Percentiles rank a stretch among this genome's conserved stretches.
Evolutionary conservation across 108 stramenopile species (phyloP).

Genomic region (Nannochloropsis salina): DNA sequence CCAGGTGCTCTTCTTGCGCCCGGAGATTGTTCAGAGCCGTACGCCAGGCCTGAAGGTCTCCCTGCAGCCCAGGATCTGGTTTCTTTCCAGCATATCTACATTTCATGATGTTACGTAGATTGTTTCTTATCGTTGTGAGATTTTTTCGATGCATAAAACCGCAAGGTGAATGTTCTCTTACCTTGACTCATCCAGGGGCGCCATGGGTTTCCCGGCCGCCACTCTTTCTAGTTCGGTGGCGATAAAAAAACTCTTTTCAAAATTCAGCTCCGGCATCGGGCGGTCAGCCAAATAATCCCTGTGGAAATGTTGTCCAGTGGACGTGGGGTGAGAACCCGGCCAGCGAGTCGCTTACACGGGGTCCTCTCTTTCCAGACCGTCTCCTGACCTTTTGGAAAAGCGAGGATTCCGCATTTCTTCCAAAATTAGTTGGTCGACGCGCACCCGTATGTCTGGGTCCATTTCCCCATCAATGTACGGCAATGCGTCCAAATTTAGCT

Average conservation of each 20-base stretch:
- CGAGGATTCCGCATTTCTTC: conserved; percentile 19
- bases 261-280: neutral
- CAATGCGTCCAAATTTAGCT: neutral
- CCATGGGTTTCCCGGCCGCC: neutral
- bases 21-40: neutral
- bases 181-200: neutral
- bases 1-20: conserved; percentile 11
- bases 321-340: neutral
- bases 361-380: neutral
- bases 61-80: neutral
- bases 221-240: neutral
- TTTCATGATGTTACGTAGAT: no score
- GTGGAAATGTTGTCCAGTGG: neutral
- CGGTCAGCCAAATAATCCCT: neutral
- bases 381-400: neutral
- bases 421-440: neutral
- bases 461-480: conserved; percentile 20
- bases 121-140: no score
- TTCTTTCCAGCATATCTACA: neutral
- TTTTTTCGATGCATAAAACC: no score
- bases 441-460: neutral
- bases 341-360: neutral
- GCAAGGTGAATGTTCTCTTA: neutral
- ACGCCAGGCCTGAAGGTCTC: neutral
- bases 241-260: neutral